Evolutionary conservation across 352 stramenopile genomes (phyloP).

Genomic region (Phytophthora citricola): DNA sequence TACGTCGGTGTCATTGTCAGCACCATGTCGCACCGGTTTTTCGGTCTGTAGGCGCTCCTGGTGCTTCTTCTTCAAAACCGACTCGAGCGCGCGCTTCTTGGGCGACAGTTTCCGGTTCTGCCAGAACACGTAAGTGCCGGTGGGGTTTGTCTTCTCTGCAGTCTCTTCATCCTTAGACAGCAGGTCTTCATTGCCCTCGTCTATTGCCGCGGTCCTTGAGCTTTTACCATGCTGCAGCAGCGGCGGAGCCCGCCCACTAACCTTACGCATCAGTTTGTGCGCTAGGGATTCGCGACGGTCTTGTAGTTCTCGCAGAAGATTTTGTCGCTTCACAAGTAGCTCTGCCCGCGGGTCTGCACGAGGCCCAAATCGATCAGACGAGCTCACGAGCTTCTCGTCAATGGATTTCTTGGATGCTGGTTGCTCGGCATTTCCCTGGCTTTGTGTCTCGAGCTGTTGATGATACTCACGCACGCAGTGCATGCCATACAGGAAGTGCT

Average conservation of each 20-base stretch:
- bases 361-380: constrained; percentile 61
- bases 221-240: constrained; percentile 46
- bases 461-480: constrained; percentile 74
- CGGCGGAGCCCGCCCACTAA: constrained; percentile 51
- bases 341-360: constrained; percentile 58
- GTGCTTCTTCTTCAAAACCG: constrained; percentile 72
- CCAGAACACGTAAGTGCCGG: constrained; percentile 61
- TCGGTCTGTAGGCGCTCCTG: constrained; percentile 35
- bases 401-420: background rate
- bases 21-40: constrained; percentile 10
- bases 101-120: constrained; percentile 73
- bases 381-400: constrained; percentile 50
- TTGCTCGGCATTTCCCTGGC: constrained; percentile 3
- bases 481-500: constrained; percentile 87
- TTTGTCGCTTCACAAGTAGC: constrained; percentile 74
- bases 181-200: constrained; percentile 1
- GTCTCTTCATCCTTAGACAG: constrained; percentile 7
- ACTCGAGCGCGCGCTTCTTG: constrained; percentile 72
- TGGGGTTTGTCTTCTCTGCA: constrained; percentile 24
- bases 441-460: constrained; percentile 53
- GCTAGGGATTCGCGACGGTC: constrained; percentile 78
- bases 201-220: constrained; percentile 4
- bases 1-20: background rate
- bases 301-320: constrained; percentile 71
- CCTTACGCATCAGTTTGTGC: constrained; percentile 73